These are phyloP conservation scores for Populus trichocarpa DNA, from an alignment of 441 rosid species.

Conservation along the genomic window DNA sequence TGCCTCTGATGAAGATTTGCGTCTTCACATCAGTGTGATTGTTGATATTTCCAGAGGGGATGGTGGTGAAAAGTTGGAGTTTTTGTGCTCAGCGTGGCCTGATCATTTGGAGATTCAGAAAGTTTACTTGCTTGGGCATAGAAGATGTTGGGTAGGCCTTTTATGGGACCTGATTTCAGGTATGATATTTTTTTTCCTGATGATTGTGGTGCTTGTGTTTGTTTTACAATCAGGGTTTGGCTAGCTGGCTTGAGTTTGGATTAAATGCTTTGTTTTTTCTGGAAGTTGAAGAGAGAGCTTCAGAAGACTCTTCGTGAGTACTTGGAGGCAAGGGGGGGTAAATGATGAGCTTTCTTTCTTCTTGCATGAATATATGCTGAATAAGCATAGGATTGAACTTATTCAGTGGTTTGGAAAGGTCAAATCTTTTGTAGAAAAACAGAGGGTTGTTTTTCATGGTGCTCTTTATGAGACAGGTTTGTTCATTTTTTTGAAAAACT, in stretches of 20 bases:
- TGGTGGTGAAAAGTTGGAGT: conserved; percentile 37
- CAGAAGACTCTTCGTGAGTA: conserved; percentile 37
- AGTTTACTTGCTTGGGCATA: conserved; percentile 37
- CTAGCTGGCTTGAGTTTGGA: not conserved
- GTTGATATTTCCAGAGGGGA: conserved; percentile 49
- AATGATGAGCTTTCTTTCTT: conserved; percentile 49
- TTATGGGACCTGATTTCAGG: conserved; percentile 63
- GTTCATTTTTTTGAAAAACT: not conserved
- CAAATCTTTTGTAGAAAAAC: conserved; percentile 41
- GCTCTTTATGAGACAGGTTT: not conserved
- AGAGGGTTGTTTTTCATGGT: conserved; percentile 6
- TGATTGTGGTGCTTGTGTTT: not conserved
- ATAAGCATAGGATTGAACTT: conserved; percentile 73
- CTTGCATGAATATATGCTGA: conserved; percentile 69
- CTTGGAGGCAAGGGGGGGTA: conserved; percentile 65
- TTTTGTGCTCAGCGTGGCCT: conserved; percentile 74
- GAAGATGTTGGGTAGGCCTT: conserved; percentile 34
- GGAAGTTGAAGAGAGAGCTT: conserved; percentile 48
- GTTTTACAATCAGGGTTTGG: not conserved
- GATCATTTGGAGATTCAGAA: conserved; percentile 55
- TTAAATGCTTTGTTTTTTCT: conserved; percentile 17
- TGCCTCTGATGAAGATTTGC: conserved; percentile 38
- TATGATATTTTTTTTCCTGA: conserved; percentile 6
- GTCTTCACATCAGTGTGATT: conserved; percentile 55
- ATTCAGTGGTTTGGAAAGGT: conserved; percentile 60